Evolutionary conservation across 2,329 filamentous ascomycete species (phyloP), one percentile per base, ranked within the genome.

Genomic region (Botryotinia convoluta): DNA sequence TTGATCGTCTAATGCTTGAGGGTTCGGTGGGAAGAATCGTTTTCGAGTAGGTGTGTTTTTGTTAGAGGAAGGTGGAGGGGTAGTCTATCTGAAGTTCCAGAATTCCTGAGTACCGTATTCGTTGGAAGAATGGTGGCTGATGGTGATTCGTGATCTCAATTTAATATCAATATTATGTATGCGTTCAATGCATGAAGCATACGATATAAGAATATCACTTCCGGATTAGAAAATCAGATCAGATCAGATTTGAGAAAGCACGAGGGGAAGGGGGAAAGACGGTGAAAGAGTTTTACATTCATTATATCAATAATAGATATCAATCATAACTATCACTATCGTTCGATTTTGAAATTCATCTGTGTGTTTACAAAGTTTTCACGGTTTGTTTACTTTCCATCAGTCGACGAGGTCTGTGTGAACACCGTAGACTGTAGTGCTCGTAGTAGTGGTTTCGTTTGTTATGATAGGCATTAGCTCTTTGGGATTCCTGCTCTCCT

Each of bases 161-260:
- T 42, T 29, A 29, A 57, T 57, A 57, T 57, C 64, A 68, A 68
- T 68, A 57, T 68, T 68, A 29, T 67, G 45, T 42, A 68, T 42
- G 26, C 16, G 48, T 45, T 22, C 42, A 42, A 67, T 67, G 45
- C 45, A 54, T 67, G 35, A 67, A 54, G 64, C 9, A 39, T 54
- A 51, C 22, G 32, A 51, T 63, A 29, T 26, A 20, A 51, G 22
- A 67, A 54, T 67, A 54, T 54, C 64, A 29, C 18, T 37, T 51
- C 32, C 44, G 8, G n/a, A 22, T 29, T 32, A 7, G 39, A 44
- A 29, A 39, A 39, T 7, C 16, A 63, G 61, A 63, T 29, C 61
- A 63, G 61, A 22, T 44, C n/a, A 63, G 9, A 61, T 20, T 6
- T 22, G 12, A 63, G 39, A 63, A 29, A n/a, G 37, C 26, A 37